Evolutionary conservation across 345 rosid genomes (phyloP).

Genomic region (Melaleuca alternifolia): DNA sequence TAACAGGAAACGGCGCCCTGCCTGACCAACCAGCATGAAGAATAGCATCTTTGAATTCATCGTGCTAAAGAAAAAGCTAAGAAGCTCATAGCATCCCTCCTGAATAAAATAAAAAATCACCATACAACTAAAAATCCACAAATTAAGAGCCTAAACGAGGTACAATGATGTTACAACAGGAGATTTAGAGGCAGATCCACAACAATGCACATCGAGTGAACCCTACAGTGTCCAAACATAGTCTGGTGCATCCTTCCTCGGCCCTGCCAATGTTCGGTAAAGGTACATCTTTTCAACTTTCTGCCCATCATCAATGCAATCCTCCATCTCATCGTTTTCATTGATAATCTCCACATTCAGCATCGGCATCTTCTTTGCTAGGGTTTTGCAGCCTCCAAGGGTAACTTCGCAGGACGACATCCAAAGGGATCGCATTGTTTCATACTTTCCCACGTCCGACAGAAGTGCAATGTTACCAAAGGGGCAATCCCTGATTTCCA

Average conservation of each 20-base stretch:
- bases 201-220: neutral
- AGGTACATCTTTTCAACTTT: constrained; percentile 77
- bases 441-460: constrained; percentile 75
- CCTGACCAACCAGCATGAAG: neutral
- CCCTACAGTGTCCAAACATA: constrained; percentile 59
- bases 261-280: constrained; percentile 73
- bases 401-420: constrained; percentile 97
- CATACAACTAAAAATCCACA: neutral
- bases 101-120: neutral
- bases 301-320: constrained; percentile 20
- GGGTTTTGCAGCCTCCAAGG: constrained; percentile 74
- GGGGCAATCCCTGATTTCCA: constrained; percentile 87
- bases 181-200: neutral
- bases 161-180: neutral
- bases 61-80: neutral
- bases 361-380: constrained; percentile 61
- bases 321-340: constrained; percentile 37
- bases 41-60: neutral
- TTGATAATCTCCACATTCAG: constrained; percentile 84
- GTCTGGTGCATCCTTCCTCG: constrained; percentile 67
- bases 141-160: neutral
- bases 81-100: neutral
- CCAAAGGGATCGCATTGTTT: constrained; percentile 99
- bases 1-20: neutral
- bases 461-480: constrained; percentile 81